Base-by-base conservation (phyloP, 257 asterid species). In the Hygrophila difformis region DNA sequence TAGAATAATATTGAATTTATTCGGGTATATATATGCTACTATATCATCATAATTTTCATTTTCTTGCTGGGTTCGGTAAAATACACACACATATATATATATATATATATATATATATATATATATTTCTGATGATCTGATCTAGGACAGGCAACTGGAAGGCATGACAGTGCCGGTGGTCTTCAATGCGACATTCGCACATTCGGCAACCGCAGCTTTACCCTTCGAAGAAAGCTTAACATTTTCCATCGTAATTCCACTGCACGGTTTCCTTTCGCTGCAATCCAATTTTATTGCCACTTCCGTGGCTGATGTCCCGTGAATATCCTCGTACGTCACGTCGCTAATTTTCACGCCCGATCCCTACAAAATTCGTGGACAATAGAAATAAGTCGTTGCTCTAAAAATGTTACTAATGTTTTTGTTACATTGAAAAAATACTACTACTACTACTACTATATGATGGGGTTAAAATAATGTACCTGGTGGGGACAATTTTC, bases 311-410 rank as follows among this genome's bases (percentile, higher is more conserved):
- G 52, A 47, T n/a, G 38, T 47, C 12, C 52, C 52, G 3, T 8
- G 18, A 1, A 47, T 47, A 38, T 24, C 26, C 5, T 23, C 38
- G 18, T 47, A 47, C 2, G 36, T 24, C 16, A 47, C 52, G 15
- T 24, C 29, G 38, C 52, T 22, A 12, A 47, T 26, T 17, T 28
- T 12, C 3, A 47, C 26, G 5, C 52, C 52, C 4, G 52, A 47
- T 11, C 10, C 29, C 37, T 47, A 20, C 11, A 41, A 15, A 10
- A 41, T 11, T 1, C 12, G 7, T 7, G 12, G 12, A 33, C 12
- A 33, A n/a, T n/a, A 33, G 37, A 9, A 33, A 9, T 33, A 5
- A 33, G 3, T 9, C 10, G 2, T 4, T 5, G 6, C 37, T 0
- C 37, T 8, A 5, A 26, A 5, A 10, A 9, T 33, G 10, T 24